phyloP scores from a whole-genome alignment of 768 basidiomycete species.

The Suillus spraguei region DNA sequence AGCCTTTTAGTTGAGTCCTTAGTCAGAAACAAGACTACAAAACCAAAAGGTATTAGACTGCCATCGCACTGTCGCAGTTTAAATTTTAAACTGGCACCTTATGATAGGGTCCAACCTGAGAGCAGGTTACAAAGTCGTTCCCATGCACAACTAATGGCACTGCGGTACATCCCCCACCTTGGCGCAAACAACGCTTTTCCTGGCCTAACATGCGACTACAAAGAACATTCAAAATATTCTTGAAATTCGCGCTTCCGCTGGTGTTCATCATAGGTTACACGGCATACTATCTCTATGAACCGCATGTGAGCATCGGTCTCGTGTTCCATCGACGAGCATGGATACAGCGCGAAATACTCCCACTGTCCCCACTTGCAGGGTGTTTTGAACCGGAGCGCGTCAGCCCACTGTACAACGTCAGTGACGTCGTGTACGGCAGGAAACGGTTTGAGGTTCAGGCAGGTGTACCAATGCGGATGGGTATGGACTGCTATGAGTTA shows the following conservation, averaged over 20 bases:
- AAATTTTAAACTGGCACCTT: too few relatives aligned
- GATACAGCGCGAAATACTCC: conserved; percentile 69
- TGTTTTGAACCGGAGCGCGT: conserved; percentile 71
- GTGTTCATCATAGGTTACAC: conserved; percentile 30
- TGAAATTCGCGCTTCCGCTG: conserved; percentile 48
- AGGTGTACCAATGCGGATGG: conserved; percentile 75
- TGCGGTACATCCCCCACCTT: background rate
- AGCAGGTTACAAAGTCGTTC: background rate
- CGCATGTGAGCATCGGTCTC: conserved; percentile 74
- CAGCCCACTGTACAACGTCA: conserved; percentile 69
- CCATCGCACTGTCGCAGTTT: too few relatives aligned
- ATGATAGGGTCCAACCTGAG: background rate
- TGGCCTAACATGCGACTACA: conserved; percentile 29
- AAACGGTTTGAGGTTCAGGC: conserved; percentile 76
- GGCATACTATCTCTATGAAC: conserved; percentile 63
- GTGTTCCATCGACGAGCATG: conserved; percentile 77
- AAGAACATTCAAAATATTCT: conserved; percentile 33
- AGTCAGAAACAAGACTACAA: too few relatives aligned
- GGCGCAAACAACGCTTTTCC: background rate
- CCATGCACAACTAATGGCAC: background rate
- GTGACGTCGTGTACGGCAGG: conserved; percentile 60
- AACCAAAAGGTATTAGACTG: too few relatives aligned
- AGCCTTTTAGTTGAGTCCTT: too few relatives aligned
- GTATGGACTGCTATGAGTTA: conserved; percentile 91
- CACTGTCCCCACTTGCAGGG: conserved; percentile 62